Percentiles rank a stretch among this genome's conserved stretches.
phyloP scores from a whole-genome alignment of 176 grass and related monocot species.

The Carex kokanica region DNA sequence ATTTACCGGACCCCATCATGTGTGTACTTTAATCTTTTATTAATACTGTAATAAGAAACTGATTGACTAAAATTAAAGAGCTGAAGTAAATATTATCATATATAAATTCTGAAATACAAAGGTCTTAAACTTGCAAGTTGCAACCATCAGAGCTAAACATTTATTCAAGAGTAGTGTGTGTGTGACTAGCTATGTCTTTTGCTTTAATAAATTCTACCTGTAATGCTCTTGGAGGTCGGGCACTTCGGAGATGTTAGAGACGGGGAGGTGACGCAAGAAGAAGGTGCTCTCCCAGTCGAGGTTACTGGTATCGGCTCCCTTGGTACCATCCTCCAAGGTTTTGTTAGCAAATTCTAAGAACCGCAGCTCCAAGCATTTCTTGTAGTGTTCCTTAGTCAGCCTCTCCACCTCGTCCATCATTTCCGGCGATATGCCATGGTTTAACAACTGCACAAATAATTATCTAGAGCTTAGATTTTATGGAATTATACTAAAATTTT shows the following conservation, averaged over 20 bases:
- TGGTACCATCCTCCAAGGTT: conserved; percentile 28
- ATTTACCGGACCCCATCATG: not conserved
- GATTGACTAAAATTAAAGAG: not conserved
- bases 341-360: conserved; percentile 76
- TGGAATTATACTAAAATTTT: not conserved
- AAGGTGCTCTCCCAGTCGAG: conserved; percentile 83
- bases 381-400: conserved; percentile 86
- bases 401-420: conserved; percentile 83
- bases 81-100: not conserved
- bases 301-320: conserved; percentile 25
- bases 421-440: conserved; percentile 74
- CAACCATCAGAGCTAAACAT: not conserved
- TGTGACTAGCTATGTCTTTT: not conserved
- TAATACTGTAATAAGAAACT: not conserved
- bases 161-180: not conserved
- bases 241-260: conserved; percentile 42
- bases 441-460: conserved; percentile 44
- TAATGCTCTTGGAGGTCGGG: conserved; percentile 57
- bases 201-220: conserved; percentile 17
- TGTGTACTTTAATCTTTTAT: conserved; percentile 1
- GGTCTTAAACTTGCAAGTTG: not conserved
- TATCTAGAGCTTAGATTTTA: not conserved
- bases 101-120: not conserved
- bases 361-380: conserved; percentile 46
- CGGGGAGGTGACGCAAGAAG: conserved; percentile 81